Percentiles rank a stretch among this genome's conserved stretches.
phyloP scores from a whole-genome alignment of 495 filamentous ascomycete species.

The Neurospora sp. region DNA sequence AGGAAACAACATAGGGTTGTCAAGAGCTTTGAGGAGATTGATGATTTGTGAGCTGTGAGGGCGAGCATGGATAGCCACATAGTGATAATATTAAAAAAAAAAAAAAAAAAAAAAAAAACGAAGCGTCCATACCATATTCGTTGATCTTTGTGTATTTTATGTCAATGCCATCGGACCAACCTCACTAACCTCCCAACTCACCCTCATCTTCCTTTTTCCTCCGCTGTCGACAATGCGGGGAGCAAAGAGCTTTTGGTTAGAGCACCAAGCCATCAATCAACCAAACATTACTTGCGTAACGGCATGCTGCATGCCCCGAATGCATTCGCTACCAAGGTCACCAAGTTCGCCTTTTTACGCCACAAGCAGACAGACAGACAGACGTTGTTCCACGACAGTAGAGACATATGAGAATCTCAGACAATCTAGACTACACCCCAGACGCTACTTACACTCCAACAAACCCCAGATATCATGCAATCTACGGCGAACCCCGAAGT shows the following conservation, averaged over 20 bases:
- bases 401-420: neutral
- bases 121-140: neutral
- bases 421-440: neutral
- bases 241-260: neutral
- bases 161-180: neutral
- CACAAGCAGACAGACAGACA: neutral
- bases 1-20: conserved; percentile 32
- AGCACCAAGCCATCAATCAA: neutral
- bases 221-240: neutral
- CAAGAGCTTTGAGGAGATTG: conserved; percentile 35
- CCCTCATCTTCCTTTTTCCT: neutral
- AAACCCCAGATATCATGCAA: neutral
- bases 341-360: neutral
- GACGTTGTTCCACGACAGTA: neutral
- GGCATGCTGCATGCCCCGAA: neutral
- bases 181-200: neutral
- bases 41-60: neutral
- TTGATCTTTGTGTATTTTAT: neutral
- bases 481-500: neutral
- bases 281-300: neutral
- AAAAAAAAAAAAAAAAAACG: neutral
- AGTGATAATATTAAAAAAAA: neutral
- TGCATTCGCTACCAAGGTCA: neutral
- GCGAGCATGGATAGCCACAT: neutral
- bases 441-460: neutral